Percentiles rank a stretch among this genome's conserved stretches.
phyloP scores from a whole-genome alignment of 176 grass and related monocot genomes.

The Bonia amplexicaulis region DNA sequence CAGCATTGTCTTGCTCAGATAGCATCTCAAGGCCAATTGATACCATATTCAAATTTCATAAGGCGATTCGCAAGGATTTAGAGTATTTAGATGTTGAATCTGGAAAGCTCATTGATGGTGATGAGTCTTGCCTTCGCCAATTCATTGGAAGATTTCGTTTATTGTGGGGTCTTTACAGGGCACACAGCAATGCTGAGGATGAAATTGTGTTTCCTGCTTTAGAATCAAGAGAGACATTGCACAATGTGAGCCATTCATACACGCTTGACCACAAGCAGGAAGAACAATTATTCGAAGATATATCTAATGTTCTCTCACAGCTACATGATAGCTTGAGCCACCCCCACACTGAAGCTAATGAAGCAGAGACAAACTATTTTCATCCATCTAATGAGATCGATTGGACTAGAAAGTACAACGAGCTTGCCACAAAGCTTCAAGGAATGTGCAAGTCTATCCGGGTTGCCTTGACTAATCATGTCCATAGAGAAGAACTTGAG shows the following conservation, averaged over 20 bases:
- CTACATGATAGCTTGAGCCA: constrained; percentile 49
- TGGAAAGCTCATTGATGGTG: constrained; percentile 77
- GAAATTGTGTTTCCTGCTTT: constrained; percentile 97
- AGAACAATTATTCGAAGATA: constrained; percentile 91
- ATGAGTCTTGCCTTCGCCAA: constrained; percentile 65
- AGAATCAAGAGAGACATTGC: constrained; percentile 90
- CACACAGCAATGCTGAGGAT: constrained; percentile 99
- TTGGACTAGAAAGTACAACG: constrained; percentile 71
- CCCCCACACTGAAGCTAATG: constrained; percentile 8
- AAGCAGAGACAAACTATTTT: constrained; percentile 6
- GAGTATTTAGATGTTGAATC: constrained; percentile 93
- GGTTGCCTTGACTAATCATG: constrained; percentile 86
- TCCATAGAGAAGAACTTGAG: constrained; percentile 90
- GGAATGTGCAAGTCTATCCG: constrained; percentile 96
- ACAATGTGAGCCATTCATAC: constrained; percentile 98
- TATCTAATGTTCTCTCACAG: constrained; percentile 68
- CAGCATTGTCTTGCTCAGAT: constrained; percentile 45
- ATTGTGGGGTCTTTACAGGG: constrained; percentile 91
- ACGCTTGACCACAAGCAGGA: constrained; percentile 99
- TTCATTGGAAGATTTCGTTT: constrained; percentile 94
- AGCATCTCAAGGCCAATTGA: constrained; percentile 81
- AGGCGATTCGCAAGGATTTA: constrained; percentile 94
- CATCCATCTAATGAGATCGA: constrained; percentile 20
- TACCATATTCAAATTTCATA: constrained; percentile 98
- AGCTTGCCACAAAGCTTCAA: constrained; percentile 94